These are phyloP conservation scores for Nelumbo lutea DNA, from an alignment of 164 flowering plant species.

Conservation along the genomic window DNA sequence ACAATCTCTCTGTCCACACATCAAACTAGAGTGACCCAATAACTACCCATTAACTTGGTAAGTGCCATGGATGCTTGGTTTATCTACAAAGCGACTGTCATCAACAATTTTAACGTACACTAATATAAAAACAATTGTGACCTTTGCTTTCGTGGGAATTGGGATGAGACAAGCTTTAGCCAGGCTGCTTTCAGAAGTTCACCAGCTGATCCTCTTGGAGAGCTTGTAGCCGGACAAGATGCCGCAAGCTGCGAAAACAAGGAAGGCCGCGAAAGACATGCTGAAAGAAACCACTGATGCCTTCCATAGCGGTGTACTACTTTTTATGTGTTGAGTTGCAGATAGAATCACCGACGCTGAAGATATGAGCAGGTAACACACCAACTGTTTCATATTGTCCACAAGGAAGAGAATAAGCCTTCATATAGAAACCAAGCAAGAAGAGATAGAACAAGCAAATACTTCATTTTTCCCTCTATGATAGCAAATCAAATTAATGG, in stretches of 20 bases:
- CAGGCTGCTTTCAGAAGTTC: slow-evolving; percentile 2
- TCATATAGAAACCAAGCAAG: neutral
- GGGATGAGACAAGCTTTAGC: too few relatives aligned
- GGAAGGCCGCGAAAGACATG: slow-evolving; percentile 40
- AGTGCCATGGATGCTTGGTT: too few relatives aligned
- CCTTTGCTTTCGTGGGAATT: too few relatives aligned
- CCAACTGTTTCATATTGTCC: slow-evolving; percentile 32
- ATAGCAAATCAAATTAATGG: too few relatives aligned
- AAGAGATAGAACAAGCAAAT: neutral
- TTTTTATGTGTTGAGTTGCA: slow-evolving; percentile 15
- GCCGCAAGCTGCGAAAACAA: slow-evolving; percentile 25
- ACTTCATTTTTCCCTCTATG: too few relatives aligned
- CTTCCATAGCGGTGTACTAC: slow-evolving; percentile 20
- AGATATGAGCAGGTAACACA: slow-evolving; percentile 47
- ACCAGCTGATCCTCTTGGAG: slow-evolving; percentile 57
- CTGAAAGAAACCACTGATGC: slow-evolving; percentile 28
- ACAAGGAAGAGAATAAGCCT: neutral
- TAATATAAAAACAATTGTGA: too few relatives aligned
- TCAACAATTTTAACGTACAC: too few relatives aligned
- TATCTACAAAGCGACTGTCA: too few relatives aligned
- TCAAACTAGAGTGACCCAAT: too few relatives aligned
- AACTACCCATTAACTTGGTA: too few relatives aligned
- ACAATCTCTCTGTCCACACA: too few relatives aligned
- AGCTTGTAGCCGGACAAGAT: slow-evolving; percentile 56
- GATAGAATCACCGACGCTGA: slow-evolving; percentile 35